Evolutionary conservation across 805 yeast species (phyloP).

Genomic region (Wickerhamomyces sydowiorum): DNA sequence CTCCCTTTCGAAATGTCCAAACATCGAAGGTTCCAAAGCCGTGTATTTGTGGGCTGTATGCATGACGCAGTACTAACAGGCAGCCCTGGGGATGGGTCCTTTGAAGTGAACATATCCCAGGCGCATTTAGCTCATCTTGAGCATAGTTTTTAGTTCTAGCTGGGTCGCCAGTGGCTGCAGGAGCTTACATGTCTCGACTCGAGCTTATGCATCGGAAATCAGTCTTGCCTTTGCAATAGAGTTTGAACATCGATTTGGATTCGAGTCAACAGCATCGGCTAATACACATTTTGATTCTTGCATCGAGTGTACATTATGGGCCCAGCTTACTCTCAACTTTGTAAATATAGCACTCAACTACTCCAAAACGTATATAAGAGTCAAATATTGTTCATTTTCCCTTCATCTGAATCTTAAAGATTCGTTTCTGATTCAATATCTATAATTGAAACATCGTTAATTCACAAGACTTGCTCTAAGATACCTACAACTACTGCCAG

Average conservation of each 20-base stretch:
- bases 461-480: too few relatives aligned
- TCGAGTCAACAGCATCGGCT: neutral
- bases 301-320: neutral
- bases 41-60: neutral
- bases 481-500: too few relatives aligned
- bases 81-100: neutral
- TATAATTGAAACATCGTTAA: too few relatives aligned
- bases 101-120: neutral
- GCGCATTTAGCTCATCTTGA: neutral
- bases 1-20: neutral
- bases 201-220: neutral
- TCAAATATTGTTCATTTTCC: neutral
- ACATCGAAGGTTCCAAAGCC: neutral
- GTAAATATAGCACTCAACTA: neutral
- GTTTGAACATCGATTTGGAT: neutral
- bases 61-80: neutral
- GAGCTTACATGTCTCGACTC: too few relatives aligned
- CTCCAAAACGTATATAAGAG: neutral
- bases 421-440: neutral
- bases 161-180: neutral
- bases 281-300: neutral
- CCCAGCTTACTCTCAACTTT: neutral
- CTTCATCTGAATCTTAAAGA: neutral
- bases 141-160: neutral
- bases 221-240: neutral